Percentiles rank a stretch among this genome's conserved stretches.
Evolutionary conservation across 495 filamentous ascomycete genomes (phyloP).

Genomic region (Tricharina praecox): DNA sequence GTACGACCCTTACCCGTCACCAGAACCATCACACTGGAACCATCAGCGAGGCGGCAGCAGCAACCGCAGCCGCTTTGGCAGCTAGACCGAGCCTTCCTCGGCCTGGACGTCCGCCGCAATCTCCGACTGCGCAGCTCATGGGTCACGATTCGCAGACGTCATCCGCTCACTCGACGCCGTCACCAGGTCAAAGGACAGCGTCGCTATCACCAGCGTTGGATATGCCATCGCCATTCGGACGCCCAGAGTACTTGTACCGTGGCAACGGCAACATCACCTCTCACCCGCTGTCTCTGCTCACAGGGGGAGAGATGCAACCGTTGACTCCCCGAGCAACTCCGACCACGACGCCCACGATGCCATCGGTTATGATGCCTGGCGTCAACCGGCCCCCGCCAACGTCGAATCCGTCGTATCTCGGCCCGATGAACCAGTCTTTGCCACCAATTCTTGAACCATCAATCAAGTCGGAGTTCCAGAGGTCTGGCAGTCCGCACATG

Average conservation of each 20-base stretch:
- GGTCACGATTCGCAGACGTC: slow-evolving; percentile 58
- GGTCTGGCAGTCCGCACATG: slow-evolving; percentile 23
- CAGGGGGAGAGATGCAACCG: slow-evolving; percentile 59
- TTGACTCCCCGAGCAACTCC: slow-evolving; percentile 55
- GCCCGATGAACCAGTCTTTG: slow-evolving; percentile 33
- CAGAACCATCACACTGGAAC: slow-evolving; percentile 93
- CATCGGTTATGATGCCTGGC: slow-evolving; percentile 36
- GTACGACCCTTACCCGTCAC: slow-evolving; percentile 86
- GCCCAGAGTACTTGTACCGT: slow-evolving; percentile 48
- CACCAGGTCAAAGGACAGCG: slow-evolving; percentile 55
- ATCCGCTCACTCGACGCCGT: slow-evolving; percentile 75
- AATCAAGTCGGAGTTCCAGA: slow-evolving; percentile 44
- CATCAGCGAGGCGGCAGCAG: slow-evolving; percentile 78
- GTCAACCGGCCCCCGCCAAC: slow-evolving; percentile 36
- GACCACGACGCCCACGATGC: slow-evolving; percentile 41
- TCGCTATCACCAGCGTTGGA: slow-evolving; percentile 68
- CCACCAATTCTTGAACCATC: slow-evolving; percentile 81
- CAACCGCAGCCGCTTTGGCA: slow-evolving; percentile 69
- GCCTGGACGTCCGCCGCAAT: slow-evolving; percentile 40
- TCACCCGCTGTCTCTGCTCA: slow-evolving; percentile 62
- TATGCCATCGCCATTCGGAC: slow-evolving; percentile 52
- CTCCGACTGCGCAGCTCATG: slow-evolving; percentile 39
- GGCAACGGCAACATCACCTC: slow-evolving; percentile 43
- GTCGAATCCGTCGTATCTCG: slow-evolving; percentile 45
- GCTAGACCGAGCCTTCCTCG: slow-evolving; percentile 39